phyloP scores from a whole-genome alignment of 1,139 yeast species.

The Scheffersomyces lignicola region DNA sequence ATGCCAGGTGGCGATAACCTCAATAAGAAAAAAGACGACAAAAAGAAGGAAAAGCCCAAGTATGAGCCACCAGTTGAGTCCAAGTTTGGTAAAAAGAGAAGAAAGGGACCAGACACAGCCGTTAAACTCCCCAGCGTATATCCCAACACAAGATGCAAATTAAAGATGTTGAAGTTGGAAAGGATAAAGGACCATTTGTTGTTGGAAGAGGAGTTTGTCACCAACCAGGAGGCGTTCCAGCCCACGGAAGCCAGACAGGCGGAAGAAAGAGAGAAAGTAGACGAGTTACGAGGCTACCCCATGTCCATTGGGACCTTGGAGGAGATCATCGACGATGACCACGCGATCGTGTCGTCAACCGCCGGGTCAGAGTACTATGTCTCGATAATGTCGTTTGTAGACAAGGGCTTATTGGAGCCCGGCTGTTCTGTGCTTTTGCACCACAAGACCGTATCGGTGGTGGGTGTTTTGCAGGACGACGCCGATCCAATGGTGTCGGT shows the following conservation, averaged over 20 bases:
- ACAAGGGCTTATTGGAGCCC: slow-evolving; percentile 92
- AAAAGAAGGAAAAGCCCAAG: slow-evolving; percentile 85
- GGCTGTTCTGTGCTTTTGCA: slow-evolving; percentile 97
- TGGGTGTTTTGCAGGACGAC: slow-evolving; percentile 93
- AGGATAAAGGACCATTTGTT: slow-evolving; percentile 94
- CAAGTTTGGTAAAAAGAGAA: slow-evolving; percentile 84
- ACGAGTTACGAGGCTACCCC: slow-evolving; percentile 94
- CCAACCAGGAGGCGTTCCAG: slow-evolving; percentile 90
- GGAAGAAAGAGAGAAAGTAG: slow-evolving; percentile 93
- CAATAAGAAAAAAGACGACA: slow-evolving; percentile 72
- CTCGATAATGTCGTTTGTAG: slow-evolving; percentile 94
- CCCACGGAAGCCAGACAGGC: slow-evolving; percentile 97
- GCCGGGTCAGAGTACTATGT: slow-evolving; percentile 98
- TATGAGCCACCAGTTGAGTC: slow-evolving; percentile 99
- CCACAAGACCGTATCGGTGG: slow-evolving; percentile 91
- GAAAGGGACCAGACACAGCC: slow-evolving; percentile 89
- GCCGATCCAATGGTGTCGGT: slow-evolving; percentile 98
- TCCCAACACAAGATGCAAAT: slow-evolving; percentile 92
- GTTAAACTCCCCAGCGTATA: slow-evolving; percentile 85
- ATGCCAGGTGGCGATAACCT: slow-evolving; percentile 57
- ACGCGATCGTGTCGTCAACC: slow-evolving; percentile 94
- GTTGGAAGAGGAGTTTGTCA: slow-evolving; percentile 93
- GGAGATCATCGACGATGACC: slow-evolving; percentile 97
- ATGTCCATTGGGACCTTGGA: slow-evolving; percentile 96
- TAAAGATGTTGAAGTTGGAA: slow-evolving; percentile 87